Evolutionary conservation across 2,329 filamentous ascomycete species (phyloP), one percentile per base, ranked within the genome.

Genomic region (Whalleya microplaca): DNA sequence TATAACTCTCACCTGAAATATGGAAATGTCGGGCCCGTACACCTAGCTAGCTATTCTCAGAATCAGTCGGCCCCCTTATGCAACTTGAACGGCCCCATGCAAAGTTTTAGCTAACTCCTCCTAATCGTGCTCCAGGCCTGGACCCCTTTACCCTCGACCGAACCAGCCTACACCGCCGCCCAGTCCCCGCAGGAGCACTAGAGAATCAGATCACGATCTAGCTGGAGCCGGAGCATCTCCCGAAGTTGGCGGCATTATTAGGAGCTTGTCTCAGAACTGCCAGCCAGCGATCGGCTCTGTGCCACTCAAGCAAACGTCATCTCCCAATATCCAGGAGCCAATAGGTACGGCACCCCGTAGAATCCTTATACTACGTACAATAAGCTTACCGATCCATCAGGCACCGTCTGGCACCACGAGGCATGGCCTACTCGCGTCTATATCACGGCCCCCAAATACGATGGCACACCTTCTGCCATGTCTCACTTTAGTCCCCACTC

Each of bases 91-190:
- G 23, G 20, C 16, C 14, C 18, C 6, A 43, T 18, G 21, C 14
- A 21, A 45, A 48, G 19, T 40, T 2, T 6, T 37, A 48, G 37
- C 60, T 62, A 54, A 62, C 50, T 32, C n/a, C n/a, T n/a, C 20
- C n/a, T n/a, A 29, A 4, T 37, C 19, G 41, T 42, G 29, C 45
- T 37, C 16, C 40, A 62, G 67, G 41, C 67, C 67, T 29, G 63
- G 64, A 27, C 67, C 67, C n/a, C 18, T 64, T n/a, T 9, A 37
- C 14, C 67, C 67, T 37, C 55, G 57, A 32, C 67, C 67, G 14
- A 40, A 69, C 40, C 66, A 69, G 42, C 67, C 67, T 44, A 66
- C 66, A 41, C 67, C 67, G 18, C 67, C 67, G 37, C 67, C 67
- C 41, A 70, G 66, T 42, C 67, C 67, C 48, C 63, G 20, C 32